These are phyloP conservation scores for Cytospora piceae DNA, from an alignment of 2,329 filamentous ascomycete species.

Conservation along the genomic window DNA sequence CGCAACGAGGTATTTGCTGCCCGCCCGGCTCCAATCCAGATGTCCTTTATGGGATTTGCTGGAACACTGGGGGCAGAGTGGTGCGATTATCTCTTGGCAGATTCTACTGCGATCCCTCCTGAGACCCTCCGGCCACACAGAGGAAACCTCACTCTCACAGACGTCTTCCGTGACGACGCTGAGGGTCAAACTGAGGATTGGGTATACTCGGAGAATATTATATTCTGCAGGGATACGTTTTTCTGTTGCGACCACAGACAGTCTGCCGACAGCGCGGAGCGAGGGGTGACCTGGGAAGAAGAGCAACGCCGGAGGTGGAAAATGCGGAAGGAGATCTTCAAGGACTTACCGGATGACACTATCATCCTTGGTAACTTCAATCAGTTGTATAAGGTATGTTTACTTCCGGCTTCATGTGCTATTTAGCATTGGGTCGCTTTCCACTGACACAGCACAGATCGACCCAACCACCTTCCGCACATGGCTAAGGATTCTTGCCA, in stretches of 20 bases:
- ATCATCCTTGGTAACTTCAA: conserved; percentile 98
- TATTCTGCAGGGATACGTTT: conserved; percentile 93
- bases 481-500: conserved; percentile 88
- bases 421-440: no score
- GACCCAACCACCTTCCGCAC: conserved; percentile 95
- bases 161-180: conserved; percentile 68
- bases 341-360: conserved; percentile 75
- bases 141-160: conserved; percentile 73
- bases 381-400: conserved; percentile 89
- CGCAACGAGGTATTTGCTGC: conserved; percentile 97
- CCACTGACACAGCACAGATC: conserved; percentile 62
- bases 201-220: conserved; percentile 96
- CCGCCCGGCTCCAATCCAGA: conserved; percentile 91
- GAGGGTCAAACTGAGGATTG: conserved; percentile 74
- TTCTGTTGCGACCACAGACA: conserved; percentile 98
- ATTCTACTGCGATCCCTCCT: conserved; percentile 81
- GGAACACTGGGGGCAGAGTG: conserved; percentile 95
- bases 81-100: conserved; percentile 96
- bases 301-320: conserved; percentile 83
- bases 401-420: background rate
- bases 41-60: conserved; percentile 99
- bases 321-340: conserved; percentile 93
- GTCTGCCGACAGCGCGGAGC: conserved; percentile 75
- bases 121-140: conserved; percentile 81
- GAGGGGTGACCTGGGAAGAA: conserved; percentile 74